These are phyloP conservation scores for Wickerhamomyces sp. DNA, from an alignment of 1,139 yeast species.

Conservation along the genomic window DNA sequence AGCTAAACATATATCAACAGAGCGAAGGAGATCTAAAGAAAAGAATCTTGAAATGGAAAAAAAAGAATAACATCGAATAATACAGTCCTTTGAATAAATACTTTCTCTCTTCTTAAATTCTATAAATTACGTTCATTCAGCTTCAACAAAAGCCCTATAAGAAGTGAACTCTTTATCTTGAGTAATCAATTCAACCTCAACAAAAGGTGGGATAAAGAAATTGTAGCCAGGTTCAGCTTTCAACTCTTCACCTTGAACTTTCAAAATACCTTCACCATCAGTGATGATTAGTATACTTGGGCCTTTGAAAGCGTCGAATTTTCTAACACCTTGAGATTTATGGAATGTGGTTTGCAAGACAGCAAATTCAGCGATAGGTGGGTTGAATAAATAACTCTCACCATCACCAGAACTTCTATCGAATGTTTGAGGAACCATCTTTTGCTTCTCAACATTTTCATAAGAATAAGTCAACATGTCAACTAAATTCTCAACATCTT, in stretches of 20 bases:
- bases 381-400: slow-evolving; percentile 69
- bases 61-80: slow-evolving; percentile 31
- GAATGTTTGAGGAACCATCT: slow-evolving; percentile 69
- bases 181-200: slow-evolving; percentile 56
- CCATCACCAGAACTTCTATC: slow-evolving; percentile 67
- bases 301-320: slow-evolving; percentile 63
- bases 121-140: too few relatives aligned
- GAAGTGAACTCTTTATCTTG: slow-evolving; percentile 57
- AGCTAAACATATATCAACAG: slow-evolving; percentile 78
- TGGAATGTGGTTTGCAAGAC: slow-evolving; percentile 72
- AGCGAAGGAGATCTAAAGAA: slow-evolving; percentile 77
- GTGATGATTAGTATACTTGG: slow-evolving; percentile 88
- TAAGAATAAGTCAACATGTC: slow-evolving; percentile 86
- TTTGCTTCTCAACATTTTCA: slow-evolving; percentile 88
- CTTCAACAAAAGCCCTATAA: slow-evolving; percentile 85
- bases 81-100: slow-evolving; percentile 12
- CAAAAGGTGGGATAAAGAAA: slow-evolving; percentile 78
- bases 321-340: slow-evolving; percentile 40
- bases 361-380: slow-evolving; percentile 95
- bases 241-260: slow-evolving; percentile 40
- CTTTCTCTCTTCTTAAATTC: not conserved
- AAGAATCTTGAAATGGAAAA: slow-evolving; percentile 65
- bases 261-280: slow-evolving; percentile 66
- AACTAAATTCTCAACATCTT: slow-evolving; percentile 87
- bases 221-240: slow-evolving; percentile 66